Evolutionary conservation across 2,329 filamentous ascomycete species (phyloP).

Genomic region (Beauveria rudraprayagi): DNA sequence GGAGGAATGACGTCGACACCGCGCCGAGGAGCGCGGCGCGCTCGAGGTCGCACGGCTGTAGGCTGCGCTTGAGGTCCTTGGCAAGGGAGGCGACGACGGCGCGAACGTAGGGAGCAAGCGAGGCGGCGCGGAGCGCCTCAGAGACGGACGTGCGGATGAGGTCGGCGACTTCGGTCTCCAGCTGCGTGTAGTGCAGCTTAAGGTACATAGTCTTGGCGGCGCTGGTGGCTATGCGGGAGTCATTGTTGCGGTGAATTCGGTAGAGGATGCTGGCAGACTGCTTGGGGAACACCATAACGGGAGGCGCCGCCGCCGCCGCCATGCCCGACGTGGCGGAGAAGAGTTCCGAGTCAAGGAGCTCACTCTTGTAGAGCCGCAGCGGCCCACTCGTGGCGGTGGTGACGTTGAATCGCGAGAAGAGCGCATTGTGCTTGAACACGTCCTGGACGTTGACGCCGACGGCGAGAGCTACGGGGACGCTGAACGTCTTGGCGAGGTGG

Average conservation of each 20-base stretch:
- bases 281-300: slow-evolving; percentile 64
- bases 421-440: slow-evolving; percentile 72
- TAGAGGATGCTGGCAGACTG: slow-evolving; percentile 78
- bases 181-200: slow-evolving; percentile 64
- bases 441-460: slow-evolving; percentile 96
- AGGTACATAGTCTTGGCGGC: slow-evolving; percentile 51
- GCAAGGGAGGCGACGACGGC: slow-evolving; percentile 38
- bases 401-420: slow-evolving; percentile 88
- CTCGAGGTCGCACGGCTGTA: slow-evolving; percentile 47
- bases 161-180: slow-evolving; percentile 64
- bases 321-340: slow-evolving; percentile 58
- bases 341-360: slow-evolving; percentile 60
- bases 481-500: slow-evolving; percentile 40
- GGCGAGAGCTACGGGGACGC: slow-evolving; percentile 65
- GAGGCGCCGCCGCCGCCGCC: slow-evolving; percentile 14
- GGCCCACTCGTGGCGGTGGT: slow-evolving; percentile 72
- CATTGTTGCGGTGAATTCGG: slow-evolving; percentile 56
- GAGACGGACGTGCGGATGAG: slow-evolving; percentile 37
- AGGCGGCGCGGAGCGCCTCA: slow-evolving; percentile 29
- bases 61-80: slow-evolving; percentile 32
- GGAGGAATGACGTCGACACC: slow-evolving; percentile 41
- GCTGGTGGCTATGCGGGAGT: slow-evolving; percentile 24
- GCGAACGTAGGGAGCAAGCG: slow-evolving; percentile 37
- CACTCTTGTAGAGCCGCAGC: slow-evolving; percentile 62
- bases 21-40: slow-evolving; percentile 45